Conservation (phyloP, 192 early-diverging fungal genomes). For the Obelidium mucronatum region DNA sequence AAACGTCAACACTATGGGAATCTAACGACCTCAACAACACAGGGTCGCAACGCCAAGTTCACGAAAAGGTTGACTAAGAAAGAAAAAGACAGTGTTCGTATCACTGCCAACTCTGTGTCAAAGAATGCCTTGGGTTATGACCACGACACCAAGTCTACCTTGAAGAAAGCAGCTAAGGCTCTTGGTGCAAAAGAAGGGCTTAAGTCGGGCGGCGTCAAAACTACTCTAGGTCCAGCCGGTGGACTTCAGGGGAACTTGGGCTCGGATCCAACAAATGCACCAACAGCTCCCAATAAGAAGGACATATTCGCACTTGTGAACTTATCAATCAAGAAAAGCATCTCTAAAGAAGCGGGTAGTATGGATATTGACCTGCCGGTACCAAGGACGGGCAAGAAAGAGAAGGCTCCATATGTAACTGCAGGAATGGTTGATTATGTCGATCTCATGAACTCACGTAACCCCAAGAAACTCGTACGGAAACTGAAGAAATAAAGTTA, state of each 20-base stretch:
- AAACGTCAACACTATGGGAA: not conserved
- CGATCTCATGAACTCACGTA: conserved; percentile 25
- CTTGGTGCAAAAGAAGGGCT: conserved; percentile 7
- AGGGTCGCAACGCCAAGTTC: conserved; percentile 19
- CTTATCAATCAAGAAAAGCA: not conserved
- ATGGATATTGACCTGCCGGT: conserved; percentile 13
- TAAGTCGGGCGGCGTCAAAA: not conserved
- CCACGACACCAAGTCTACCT: conserved; percentile 25
- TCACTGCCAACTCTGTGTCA: conserved; percentile 2
- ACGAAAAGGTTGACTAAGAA: conserved; percentile 24
- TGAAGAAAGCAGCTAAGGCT: conserved; percentile 17
- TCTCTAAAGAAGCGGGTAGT: not conserved
- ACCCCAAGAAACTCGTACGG: conserved; percentile 25
- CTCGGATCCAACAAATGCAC: not conserved
- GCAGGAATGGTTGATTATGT: conserved; percentile 17
- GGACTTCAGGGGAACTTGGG: not conserved
- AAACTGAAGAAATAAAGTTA: no score
- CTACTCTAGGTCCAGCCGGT: conserved; percentile 17
- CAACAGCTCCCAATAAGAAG: not conserved
- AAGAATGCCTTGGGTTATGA: conserved; percentile 5
- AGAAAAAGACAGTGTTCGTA: conserved; percentile 26
- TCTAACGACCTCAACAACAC: conserved; percentile 7
- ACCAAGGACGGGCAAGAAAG: not conserved
- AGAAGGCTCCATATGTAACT: not conserved
- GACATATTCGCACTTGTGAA: not conserved